These are phyloP conservation scores for Hypomontagnella submonticulosa DNA, from an alignment of 495 filamentous ascomycete species.

Conservation along the genomic window DNA sequence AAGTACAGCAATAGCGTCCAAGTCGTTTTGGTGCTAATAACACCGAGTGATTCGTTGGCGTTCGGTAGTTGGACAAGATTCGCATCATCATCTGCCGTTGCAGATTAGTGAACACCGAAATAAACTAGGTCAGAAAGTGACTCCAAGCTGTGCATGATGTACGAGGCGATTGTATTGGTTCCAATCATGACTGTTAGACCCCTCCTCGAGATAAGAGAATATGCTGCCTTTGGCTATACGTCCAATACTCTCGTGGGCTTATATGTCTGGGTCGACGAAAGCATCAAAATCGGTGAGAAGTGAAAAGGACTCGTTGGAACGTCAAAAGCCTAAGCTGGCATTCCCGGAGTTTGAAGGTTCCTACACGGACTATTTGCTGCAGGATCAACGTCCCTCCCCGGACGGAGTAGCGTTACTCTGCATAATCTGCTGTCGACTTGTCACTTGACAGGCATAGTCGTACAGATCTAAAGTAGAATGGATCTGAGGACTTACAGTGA, in stretches of 20 bases:
- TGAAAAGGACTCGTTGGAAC: neutral
- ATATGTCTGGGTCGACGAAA: neutral
- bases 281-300: slow-evolving; percentile 6
- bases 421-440: slow-evolving; percentile 12
- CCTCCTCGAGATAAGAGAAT: slow-evolving; percentile 1
- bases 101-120: slow-evolving; percentile 27
- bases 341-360: neutral
- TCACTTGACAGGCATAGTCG: slow-evolving; percentile 8
- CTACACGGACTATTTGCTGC: slow-evolving; percentile 1
- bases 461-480: slow-evolving; percentile 6
- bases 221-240: neutral
- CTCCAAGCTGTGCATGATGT: neutral
- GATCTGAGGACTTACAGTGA: slow-evolving; percentile 72
- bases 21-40: slow-evolving; percentile 80
- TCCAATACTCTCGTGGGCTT: neutral
- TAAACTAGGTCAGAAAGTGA: neutral
- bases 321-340: neutral
- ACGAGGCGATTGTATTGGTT: neutral
- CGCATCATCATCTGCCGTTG: slow-evolving; percentile 42
- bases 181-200: slow-evolving; percentile 1
- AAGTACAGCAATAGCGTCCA: slow-evolving; percentile 95
- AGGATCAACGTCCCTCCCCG: slow-evolving; percentile 8
- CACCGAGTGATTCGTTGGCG: slow-evolving; percentile 83
- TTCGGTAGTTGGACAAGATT: slow-evolving; percentile 39
- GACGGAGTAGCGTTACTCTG: slow-evolving; percentile 6